These are phyloP conservation scores for Lagenidium sp. DNA, from an alignment of 352 stramenopile species.

Conservation along the genomic window DNA sequence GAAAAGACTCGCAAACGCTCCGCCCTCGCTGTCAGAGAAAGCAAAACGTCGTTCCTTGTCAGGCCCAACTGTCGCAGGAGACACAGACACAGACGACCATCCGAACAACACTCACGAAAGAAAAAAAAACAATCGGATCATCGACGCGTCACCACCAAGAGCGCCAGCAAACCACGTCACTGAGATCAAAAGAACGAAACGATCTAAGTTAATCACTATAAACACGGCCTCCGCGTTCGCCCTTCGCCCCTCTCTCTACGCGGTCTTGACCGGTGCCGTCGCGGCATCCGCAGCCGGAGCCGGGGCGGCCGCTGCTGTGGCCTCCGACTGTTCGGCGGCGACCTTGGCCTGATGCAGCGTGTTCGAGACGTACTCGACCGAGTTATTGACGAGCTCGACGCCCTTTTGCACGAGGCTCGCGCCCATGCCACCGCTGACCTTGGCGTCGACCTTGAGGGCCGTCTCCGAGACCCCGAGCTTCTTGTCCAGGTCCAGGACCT, in stretches of 20 bases:
- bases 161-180: too few relatives aligned
- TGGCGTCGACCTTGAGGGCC: constrained; percentile 55
- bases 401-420: constrained; percentile 51
- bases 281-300: too few relatives aligned
- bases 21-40: background rate
- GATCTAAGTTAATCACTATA: background rate
- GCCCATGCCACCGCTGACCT: constrained; percentile 61
- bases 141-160: background rate
- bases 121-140: background rate
- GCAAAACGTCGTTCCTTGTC: too few relatives aligned
- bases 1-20: background rate
- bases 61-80: too few relatives aligned
- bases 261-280: background rate
- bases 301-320: background rate
- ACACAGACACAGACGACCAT: too few relatives aligned
- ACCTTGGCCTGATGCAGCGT: constrained; percentile 58
- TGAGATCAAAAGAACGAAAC: background rate
- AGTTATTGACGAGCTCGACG: constrained; percentile 21
- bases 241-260: background rate
- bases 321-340: constrained; percentile 19
- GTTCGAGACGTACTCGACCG: constrained; percentile 57
- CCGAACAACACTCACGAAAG: background rate
- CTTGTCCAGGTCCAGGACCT: constrained; percentile 44
- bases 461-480: constrained; percentile 57
- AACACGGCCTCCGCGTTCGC: too few relatives aligned